Evolutionary conservation across 108 stramenopile genomes (phyloP), one percentile per base, ranked within the genome.

Genomic region (Mayamaea pseudoterrestris): DNA sequence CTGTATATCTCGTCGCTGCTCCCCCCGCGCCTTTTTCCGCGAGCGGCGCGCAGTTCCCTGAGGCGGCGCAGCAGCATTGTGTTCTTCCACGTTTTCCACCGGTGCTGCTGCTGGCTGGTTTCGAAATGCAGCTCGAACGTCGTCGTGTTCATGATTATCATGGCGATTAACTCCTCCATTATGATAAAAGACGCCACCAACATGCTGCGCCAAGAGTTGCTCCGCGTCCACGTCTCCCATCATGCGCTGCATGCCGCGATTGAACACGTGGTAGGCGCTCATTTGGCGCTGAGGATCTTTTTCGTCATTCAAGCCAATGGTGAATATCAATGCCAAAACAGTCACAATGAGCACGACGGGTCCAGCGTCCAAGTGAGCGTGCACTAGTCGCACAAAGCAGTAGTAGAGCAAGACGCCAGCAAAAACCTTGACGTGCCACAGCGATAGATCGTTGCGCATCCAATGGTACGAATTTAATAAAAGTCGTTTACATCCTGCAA

Each of bases 241-340:
- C 8, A 90, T 41, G 37, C 78, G 63, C 47, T 66, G 63, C 58
- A 81, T 70, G 2, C 87, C 82, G 8, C 78, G 63, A 73, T 90
- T 90, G 47, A 90, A 90, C 1, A 84, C 87, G 25, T 68, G 53
- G 37, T 90, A 90, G 1, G 87, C 87, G 13, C 70, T 74, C 8
- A 83, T 37, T 34, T 73, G 45, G n/a, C 66, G 68, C n/a, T 50
- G 41, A 0, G 25, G 34, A 1, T 76, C 67, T 8, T 60, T 69
- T 7, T 60, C 67, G 18, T 83, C 80, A n/a, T 77, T 68, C 52
- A 84, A 47, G 13, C 86, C 86, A 32, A 81, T 50, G 0, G 87
- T 82, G 58, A 82, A 83, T 41, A 90, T 74, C 4, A 62, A 22
- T 14, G 48, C 27, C 12, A 82, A 31, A 0, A 57, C 58, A 2